These are phyloP conservation scores for Xylariomycetidae sp. DNA, from an alignment of 2,329 filamentous ascomycete genomes.

Conservation along the genomic window DNA sequence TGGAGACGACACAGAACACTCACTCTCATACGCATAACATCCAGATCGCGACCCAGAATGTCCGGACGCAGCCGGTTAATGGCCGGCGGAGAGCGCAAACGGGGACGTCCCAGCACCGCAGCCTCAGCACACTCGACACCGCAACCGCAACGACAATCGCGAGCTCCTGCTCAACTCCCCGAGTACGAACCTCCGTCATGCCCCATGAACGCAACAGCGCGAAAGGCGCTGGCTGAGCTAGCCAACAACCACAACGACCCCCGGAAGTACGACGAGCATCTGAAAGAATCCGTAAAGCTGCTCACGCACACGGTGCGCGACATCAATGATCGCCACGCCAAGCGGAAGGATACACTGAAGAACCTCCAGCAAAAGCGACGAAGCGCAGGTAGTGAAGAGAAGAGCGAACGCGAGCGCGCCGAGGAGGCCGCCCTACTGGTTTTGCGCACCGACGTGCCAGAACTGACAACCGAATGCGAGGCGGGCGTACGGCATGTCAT, in stretches of 20 bases:
- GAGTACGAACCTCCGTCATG: constrained; percentile 43
- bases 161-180: constrained; percentile 33
- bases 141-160: too few relatives aligned
- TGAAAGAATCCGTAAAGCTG: constrained; percentile 37
- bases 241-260: constrained; percentile 34
- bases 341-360: constrained; percentile 28
- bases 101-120: constrained; percentile 7
- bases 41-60: constrained; percentile 11
- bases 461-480: constrained; percentile 40
- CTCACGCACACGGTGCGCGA: constrained; percentile 40
- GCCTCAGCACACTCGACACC: constrained; percentile 4
- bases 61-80: constrained; percentile 14
- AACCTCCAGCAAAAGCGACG: constrained; percentile 30
- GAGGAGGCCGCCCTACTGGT: constrained; percentile 32
- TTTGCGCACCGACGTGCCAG: constrained; percentile 34
- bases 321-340: constrained; percentile 40
- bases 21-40: too few relatives aligned
- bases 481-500: constrained; percentile 40
- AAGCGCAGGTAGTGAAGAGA: constrained; percentile 25
- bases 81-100: constrained; percentile 11
- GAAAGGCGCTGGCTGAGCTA: constrained; percentile 36
- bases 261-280: constrained; percentile 38
- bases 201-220: constrained; percentile 35
- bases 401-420: constrained; percentile 29
- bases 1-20: too few relatives aligned